A percentile compares a stretch with the other conserved stretches of the same genome.
phyloP scores from a whole-genome alignment of 1,284 basidiomycete genomes.

The Ceratobasidium sp. region DNA sequence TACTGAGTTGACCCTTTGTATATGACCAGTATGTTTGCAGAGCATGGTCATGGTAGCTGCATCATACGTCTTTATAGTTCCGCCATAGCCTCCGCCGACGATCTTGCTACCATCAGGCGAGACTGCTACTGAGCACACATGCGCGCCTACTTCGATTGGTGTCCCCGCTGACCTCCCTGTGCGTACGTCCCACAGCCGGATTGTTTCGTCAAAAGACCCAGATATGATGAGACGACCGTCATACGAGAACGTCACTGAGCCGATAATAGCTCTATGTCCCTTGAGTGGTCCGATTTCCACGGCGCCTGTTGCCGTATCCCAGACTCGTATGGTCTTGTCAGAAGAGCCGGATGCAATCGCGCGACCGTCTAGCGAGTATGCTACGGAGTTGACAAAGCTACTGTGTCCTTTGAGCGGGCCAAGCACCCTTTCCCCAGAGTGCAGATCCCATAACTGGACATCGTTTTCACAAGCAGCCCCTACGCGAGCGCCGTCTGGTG shows the following conservation, averaged over 20 bases:
- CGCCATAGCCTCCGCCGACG: neutral
- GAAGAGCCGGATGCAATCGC: slow-evolving; percentile 18
- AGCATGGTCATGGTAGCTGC: neutral
- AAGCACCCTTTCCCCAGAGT: too few species aligned
- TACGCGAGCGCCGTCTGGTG: too few species aligned
- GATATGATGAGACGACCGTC: slow-evolving; percentile 34
- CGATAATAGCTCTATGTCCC: neutral
- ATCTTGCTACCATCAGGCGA: slow-evolving; percentile 40
- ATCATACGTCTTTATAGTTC: slow-evolving; percentile 19
- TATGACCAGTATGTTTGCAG: neutral
- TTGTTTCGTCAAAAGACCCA: slow-evolving; percentile 29
- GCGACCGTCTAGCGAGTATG: slow-evolving; percentile 24
- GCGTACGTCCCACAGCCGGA: slow-evolving; percentile 32
- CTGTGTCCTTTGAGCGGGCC: too few species aligned
- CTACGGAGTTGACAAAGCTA: neutral
- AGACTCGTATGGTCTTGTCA: slow-evolving; percentile 15
- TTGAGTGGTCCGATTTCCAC: neutral
- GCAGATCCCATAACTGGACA: too few species aligned
- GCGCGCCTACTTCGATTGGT: neutral
- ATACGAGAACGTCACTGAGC: slow-evolving; percentile 33
- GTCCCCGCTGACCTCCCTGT: neutral
- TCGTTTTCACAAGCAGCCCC: too few species aligned
- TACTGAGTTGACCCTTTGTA: slow-evolving; percentile 72
- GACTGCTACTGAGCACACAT: neutral
- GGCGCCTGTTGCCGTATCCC: slow-evolving; percentile 6